Conservation (phyloP, 2,329 filamentous ascomycete species). For the Corynespora cassiicola region DNA sequence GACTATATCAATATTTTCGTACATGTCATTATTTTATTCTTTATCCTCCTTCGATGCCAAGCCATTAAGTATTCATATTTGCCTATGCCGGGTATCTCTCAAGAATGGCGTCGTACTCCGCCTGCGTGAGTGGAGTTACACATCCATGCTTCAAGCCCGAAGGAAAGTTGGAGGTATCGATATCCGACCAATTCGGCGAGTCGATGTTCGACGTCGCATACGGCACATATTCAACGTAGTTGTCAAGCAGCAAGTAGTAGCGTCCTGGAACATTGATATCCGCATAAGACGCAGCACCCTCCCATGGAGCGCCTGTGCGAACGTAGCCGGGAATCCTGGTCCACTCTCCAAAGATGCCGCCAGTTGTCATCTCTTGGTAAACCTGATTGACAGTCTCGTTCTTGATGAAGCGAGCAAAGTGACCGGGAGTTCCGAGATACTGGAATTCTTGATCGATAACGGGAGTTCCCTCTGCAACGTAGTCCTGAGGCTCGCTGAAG, state of each 20-base stretch:
- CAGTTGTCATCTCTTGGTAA: conserved; percentile 13
- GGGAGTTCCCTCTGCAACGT: conserved; percentile 9
- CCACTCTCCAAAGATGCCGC: conserved; percentile 13
- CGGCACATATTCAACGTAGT: conserved; percentile 9
- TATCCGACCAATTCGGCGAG: conserved; percentile 4
- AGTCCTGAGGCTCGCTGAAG: conserved; percentile 9
- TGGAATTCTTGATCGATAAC: conserved; percentile 19
- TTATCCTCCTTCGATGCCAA: no score
- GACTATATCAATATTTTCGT: no score
- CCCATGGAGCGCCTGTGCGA: conserved; percentile 10
- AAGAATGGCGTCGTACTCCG: conserved; percentile 11
- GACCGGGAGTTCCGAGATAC: conserved; percentile 14
- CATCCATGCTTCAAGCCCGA: conserved; percentile 15
- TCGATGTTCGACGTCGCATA: conserved; percentile 12
- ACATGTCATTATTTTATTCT: no score
- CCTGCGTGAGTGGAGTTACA: conserved; percentile 10
- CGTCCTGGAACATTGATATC: conserved; percentile 10
- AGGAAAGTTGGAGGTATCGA: conserved; percentile 8
- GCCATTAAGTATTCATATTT: no score
- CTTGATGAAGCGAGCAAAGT: conserved; percentile 15
- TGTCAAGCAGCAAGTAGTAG: conserved; percentile 14
- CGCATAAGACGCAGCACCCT: conserved; percentile 16
- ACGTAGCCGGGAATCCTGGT: conserved; percentile 5
- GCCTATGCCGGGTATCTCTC: conserved; percentile 6
- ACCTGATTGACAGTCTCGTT: conserved; percentile 15